phyloP scores from a whole-genome alignment of 441 rosid species.

The Gossypium trilobum region DNA sequence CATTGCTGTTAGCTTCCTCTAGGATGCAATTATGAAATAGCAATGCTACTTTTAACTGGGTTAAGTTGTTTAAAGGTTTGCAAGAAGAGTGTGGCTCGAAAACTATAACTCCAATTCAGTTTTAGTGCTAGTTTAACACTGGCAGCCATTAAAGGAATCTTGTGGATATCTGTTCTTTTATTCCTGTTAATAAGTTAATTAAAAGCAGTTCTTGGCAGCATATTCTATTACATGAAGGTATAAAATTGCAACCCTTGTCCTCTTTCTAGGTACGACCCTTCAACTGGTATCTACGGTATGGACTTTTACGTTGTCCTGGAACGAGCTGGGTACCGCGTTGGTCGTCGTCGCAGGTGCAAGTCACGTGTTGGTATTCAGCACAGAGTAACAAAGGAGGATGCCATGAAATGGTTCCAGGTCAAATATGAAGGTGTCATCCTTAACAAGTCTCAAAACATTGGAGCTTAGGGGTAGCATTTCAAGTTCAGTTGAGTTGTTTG shows the following conservation, averaged over 20 bases:
- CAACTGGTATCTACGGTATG: conserved; percentile 95
- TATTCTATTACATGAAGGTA: not conserved
- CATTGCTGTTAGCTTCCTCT: not conserved
- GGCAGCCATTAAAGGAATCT: not conserved
- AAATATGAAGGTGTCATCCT: conserved; percentile 93
- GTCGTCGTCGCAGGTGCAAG: conserved; percentile 82
- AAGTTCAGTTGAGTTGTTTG: conserved; percentile 6
- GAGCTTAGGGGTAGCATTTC: conserved; percentile 15
- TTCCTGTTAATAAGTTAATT: not conserved
- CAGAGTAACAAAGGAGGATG: conserved; percentile 91
- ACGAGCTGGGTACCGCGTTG: conserved; percentile 90
- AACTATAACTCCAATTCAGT: not conserved
- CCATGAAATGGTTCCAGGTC: conserved; percentile 97
- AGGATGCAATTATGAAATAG: not conserved
- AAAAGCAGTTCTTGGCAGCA: not conserved
- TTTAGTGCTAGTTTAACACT: not conserved
- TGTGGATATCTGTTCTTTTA: not conserved
- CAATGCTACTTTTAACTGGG: not conserved
- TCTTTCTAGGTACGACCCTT: conserved; percentile 71
- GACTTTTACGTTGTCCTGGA: conserved; percentile 82
- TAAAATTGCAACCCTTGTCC: not conserved
- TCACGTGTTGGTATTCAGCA: conserved; percentile 82
- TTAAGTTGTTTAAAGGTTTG: not conserved
- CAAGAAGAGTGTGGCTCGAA: not conserved
- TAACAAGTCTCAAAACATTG: conserved; percentile 71